Conservation (phyloP, 345 rosid species). For the Eucalyptus curtisii region DNA sequence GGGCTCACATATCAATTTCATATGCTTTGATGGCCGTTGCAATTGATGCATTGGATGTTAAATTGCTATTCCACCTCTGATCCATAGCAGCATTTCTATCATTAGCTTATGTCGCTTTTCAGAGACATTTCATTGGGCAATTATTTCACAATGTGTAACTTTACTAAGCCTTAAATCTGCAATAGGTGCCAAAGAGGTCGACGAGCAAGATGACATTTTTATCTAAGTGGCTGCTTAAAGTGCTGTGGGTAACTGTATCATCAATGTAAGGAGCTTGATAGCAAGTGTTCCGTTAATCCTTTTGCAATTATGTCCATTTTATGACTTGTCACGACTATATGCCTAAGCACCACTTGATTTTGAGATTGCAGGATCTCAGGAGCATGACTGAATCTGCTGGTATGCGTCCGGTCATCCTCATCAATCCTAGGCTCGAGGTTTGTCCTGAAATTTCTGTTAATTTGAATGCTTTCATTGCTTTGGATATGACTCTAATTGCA, state of each 20-base stretch:
- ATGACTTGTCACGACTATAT: neutral
- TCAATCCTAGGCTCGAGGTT: constrained; percentile 86
- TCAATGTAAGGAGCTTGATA: constrained; percentile 40
- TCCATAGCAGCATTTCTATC: neutral
- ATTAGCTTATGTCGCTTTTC: neutral
- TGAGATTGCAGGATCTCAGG: constrained; percentile 44
- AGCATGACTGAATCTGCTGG: constrained; percentile 95
- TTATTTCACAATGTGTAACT: rapidly evolving
- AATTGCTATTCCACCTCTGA: neutral
- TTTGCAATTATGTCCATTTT: neutral
- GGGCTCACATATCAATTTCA: neutral
- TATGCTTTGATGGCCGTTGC: neutral
- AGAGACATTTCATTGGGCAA: neutral
- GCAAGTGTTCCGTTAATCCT: neutral
- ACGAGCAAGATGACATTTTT: constrained; percentile 72
- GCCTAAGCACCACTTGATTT: neutral
- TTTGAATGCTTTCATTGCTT: neutral
- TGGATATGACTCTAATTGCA: neutral
- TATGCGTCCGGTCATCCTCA: constrained; percentile 61
- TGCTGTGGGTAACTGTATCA: constrained; percentile 85
- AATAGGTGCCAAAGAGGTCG: constrained; percentile 67
- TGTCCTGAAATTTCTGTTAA: neutral
- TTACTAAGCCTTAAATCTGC: neutral
- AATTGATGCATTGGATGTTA: neutral
- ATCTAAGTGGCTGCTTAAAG: constrained; percentile 88